Base-by-base conservation (phyloP, 2,329 filamentous ascomycete genomes). In the Trichophyton benhamiae region DNA sequence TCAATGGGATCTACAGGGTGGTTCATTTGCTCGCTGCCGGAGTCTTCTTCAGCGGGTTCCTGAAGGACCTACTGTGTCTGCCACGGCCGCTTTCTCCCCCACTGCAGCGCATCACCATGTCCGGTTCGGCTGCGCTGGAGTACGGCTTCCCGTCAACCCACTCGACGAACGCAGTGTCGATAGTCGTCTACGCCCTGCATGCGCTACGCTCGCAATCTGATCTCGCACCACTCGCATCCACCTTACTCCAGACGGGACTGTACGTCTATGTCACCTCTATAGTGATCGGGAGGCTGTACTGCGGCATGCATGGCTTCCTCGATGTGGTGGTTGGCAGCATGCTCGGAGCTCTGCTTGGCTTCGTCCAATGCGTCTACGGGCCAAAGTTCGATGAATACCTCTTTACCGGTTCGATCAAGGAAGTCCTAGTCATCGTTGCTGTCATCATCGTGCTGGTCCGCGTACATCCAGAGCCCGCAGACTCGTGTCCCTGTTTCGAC, bases 131-230 rank as follows among this genome's bases (percentile, higher is more conserved):
- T 2, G 91, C 92, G 8, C 82, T 99, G 60, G 94, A 99, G 72
- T 99, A 99, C 72, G 94, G 94, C 20, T 97, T 97, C 68, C 94
- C 94, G 0, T 96, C 91, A 7, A 97, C 94, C 0, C 94, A 99
- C 73, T 96, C 91, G 13, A 94, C 94, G 57, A 99, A 99, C 73
- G 94, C 94, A 1, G 88, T 97, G 5, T 96, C 92, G 0, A 92
- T 97, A 15, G 89, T 91, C 41, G 82, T 95, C 3, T 96, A 96
- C 72, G 86, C 82, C 33, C 78, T 97, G 6, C 80, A 91, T 60
- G 79, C 86, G 55, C 77, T 97, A 17, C 82, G 82, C 65, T 82
- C 82, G 27, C 81, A 84, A 0, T 82, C 84, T n/a, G 78, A 82
- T 17, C 77, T 89, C 63, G 75, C 81, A 36, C 76, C 83, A 2